Percentiles rank a stretch among this genome's conserved stretches.
These are phyloP conservation scores for Trametes villosa DNA, from an alignment of 768 basidiomycete genomes.

Conservation along the genomic window DNA sequence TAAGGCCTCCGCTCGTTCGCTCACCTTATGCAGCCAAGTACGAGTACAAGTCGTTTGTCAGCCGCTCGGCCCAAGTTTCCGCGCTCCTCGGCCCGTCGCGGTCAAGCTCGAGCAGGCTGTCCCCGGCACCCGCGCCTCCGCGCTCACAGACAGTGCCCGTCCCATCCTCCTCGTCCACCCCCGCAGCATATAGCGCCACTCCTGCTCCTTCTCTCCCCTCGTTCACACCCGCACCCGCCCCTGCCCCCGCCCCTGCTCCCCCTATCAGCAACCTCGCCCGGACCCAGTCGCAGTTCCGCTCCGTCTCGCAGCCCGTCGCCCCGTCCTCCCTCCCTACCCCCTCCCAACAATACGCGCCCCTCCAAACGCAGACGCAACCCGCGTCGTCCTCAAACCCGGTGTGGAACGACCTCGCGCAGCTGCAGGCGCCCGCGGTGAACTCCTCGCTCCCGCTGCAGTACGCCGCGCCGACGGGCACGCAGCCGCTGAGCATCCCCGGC, in stretches of 20 bases:
- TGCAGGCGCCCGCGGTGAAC: conserved; percentile 27
- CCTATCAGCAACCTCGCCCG: background rate
- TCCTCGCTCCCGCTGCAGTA: conserved; percentile 33
- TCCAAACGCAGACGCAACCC: conserved; percentile 12
- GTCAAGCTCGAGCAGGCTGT: conserved; percentile 28
- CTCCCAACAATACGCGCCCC: conserved; percentile 4
- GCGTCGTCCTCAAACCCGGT: conserved; percentile 16
- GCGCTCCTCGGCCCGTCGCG: conserved; percentile 37
- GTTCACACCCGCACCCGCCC: conserved; percentile 4
- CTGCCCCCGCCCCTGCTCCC: background rate
- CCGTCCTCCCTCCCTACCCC: conserved; percentile 2
- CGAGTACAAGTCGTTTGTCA: conserved; percentile 71
- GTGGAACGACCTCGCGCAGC: conserved; percentile 32
- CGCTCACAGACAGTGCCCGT: conserved; percentile 32
- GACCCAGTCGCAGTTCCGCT: conserved; percentile 30
- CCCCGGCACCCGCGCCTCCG: conserved; percentile 9
- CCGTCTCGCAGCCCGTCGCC: conserved; percentile 41
- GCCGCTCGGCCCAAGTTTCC: conserved; percentile 35
- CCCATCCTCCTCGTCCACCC: conserved; percentile 13
- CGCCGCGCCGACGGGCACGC: conserved; percentile 18
- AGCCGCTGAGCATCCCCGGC: conserved; percentile 22
- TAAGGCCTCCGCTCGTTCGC: conserved; percentile 1
- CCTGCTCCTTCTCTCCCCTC: conserved; percentile 6
- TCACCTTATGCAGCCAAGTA: conserved; percentile 64
- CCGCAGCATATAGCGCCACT: background rate